Evolutionary conservation across 805 yeast genomes (phyloP), one percentile per base, ranked within the genome.

Genomic region (Dipodascus geniculatus): DNA sequence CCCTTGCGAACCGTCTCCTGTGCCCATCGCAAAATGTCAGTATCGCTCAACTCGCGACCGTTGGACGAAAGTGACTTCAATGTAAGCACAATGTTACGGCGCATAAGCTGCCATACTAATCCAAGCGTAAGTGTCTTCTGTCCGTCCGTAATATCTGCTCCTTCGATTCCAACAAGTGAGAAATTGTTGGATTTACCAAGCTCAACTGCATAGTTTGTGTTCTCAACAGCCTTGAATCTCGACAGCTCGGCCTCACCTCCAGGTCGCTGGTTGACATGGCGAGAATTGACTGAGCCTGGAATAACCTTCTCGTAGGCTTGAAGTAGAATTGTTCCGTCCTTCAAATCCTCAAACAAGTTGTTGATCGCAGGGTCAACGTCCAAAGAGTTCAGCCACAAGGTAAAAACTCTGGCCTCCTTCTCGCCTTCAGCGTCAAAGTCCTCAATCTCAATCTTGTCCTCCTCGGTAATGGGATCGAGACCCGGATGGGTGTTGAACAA

Each of bases 381-480:
- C 63, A 93, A 77, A 1, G 96, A 88, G 71, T 93, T 93, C 66
- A 93, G 80, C 99, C 99, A 93, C 64, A 93, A 74, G 3, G 99
- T 93, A 72, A 93, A 93, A 11, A 93, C 99, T 69, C 99, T 81
- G 2, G 99, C 99, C 73, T 93, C 99, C 73, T 99, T 86, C 73
- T 93, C 99, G 58, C 99, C 99, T 72, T 93, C 99, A 23, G 99
- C 99, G 68, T 93, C 99, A 65, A 93, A 93, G 61, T 88, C 98
- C 73, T 93, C 99, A 61, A 93, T 87, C 67, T 90, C 98, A 24
- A 93, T 87, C 62, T 82, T 85, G 68, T 91, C 97, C 71, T 90
- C 98, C 58, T 69, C 73, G 65, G 87, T 95, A 59, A 91, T 79
- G 55, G 98, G 98, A 56, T 90, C 98, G 59, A 93, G 78, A 51